Base-by-base conservation (phyloP, 2,329 filamentous ascomycete genomes). In the Sodiomyces alkalinus region DNA sequence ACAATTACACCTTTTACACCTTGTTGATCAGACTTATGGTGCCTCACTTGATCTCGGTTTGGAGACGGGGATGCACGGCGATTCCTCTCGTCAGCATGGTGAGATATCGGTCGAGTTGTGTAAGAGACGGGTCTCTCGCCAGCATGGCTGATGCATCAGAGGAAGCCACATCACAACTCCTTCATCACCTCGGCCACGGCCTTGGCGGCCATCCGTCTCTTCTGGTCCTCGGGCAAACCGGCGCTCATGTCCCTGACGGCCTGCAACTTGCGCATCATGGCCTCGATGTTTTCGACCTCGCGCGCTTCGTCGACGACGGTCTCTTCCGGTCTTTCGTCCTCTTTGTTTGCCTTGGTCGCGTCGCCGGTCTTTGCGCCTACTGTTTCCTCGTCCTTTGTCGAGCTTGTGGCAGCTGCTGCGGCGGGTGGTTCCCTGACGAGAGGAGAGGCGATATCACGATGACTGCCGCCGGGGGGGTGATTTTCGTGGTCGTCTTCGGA, bases 161-260 rank as follows among this genome's bases (percentile, higher is more conserved):
- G n/a, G n/a, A n/a, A 22, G 6, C 10, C 11, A 22, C 20, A 11
- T 21, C 34, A 68, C 17, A 73, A 35, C 26, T 72, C 64, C 40
- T 60, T 67, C 71, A 79, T 76, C 18, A 77, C 66, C 41, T 78
- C 71, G 9, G 56, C 60, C 3, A 78, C 69, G 1, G 71, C 71
- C 39, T 64, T 64, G 14, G 65, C 65, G 3, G 73, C 73, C 51
- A 75, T 58, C 35, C 58, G 60, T 46, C 61, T 68, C 39, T 69
- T 59, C 50, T 78, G 68, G 16, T 67, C 64, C 42, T 72, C 66
- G 2, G 68, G 58, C 46, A 79, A 44, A 7, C 66, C 68, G 9
- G 66, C 62, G 17, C 62, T 69, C 37, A 69, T 60, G 30, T 77
- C 71, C 42, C 60, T 52, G 7, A 68, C 68, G 2, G 69, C 69